Base-by-base conservation (phyloP, 2,329 filamentous ascomycete species). In the Clonostachys solani region DNA sequence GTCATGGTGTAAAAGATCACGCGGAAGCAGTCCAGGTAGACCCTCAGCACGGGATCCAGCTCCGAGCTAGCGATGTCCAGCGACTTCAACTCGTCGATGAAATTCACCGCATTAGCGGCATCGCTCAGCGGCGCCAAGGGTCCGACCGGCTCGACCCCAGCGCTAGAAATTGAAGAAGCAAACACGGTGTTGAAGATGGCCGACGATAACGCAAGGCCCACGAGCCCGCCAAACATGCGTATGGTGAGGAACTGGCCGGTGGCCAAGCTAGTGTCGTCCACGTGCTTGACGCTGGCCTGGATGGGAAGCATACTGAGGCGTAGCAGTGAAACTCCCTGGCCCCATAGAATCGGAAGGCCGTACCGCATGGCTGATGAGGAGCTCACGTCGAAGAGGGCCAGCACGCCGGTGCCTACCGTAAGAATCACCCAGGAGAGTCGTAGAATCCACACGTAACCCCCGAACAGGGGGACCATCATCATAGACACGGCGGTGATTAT, bases 141-240 rank as follows among this genome's bases (percentile, higher is more conserved):
- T 10, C 23, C 23, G 2, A 29, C 23, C 23, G 9, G 23, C 3
- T 29, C 23, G 9, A 29, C 9, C 23, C 23, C 23, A 29, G 23
- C 23, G 23, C 23, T 29, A 4, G 23, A 29, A 10, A 29, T 29
- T 29, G 23, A 29, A 2, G 9, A 10, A 29, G 23, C 9, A 29
- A 29, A 29, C 23, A 29, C 69, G 60, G 92, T 91, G 65, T 89
- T 84, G 67, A 92, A 91, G 35, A 92, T 77, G 42, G 19, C 88
- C 88, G 38, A 91, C 73, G 2, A 89, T 86, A 45, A 90, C 77
- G 1, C 81, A 83, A 17, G 23, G 23, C 23, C 23, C 23, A 84
- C 77, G 3, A 83, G 77, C 0, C 82, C 87, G 10, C 82, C 83
- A 4, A 91, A 68, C 54, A 87, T 86, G 18, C 87, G 80, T 7